Evolutionary conservation across 116 monocot genomes (phyloP), one percentile per base, ranked within the genome.

Genomic region (Iris pallida): DNA sequence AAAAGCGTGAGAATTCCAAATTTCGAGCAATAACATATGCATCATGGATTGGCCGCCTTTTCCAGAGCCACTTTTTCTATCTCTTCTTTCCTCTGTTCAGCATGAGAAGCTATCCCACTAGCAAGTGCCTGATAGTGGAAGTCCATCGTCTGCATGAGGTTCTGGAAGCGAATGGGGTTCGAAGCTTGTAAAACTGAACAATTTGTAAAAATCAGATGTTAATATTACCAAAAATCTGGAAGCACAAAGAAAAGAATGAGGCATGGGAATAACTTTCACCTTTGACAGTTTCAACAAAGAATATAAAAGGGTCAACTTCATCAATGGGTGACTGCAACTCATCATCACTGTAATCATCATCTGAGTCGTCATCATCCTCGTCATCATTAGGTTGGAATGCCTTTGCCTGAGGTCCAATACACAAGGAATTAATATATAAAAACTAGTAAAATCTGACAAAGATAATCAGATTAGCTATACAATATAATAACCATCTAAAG

Each of bases 301-400:
- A 87, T 45, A 96, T 80, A 71, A 96, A 96, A 42, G 92, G 86
- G 47, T 97, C 96, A 56, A 97, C 85, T 8, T 85, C 85, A 78
- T 89, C 96, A 67, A 89, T 89, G n/a, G 96, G 96, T 53, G 96
- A 89, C 63, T 87, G 81, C 49, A 92, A 41, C 63, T 87, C 89
- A 47, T 97, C 96, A 52, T 89, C 87, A 67, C 87, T 87, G 48
- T 83, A 88, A 42, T 83, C 89, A 61, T 97, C 92, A 65, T 97
- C 96, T 15, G 89, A 86, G 0, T 78, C 71, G 53, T 97, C 96
- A 57, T 88, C 86, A 69, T 92, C 89, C 57, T 93, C 78, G 70
- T 30, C 30, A 15, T 66, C 30, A 7, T 82, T 76, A 55, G 82
- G 57, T 17, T 71, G 74, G 56, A 92, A 96, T 44, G 78, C 81